Evolutionary conservation across 768 basidiomycete species (phyloP).

Genomic region (Boletus rex-veris): DNA sequence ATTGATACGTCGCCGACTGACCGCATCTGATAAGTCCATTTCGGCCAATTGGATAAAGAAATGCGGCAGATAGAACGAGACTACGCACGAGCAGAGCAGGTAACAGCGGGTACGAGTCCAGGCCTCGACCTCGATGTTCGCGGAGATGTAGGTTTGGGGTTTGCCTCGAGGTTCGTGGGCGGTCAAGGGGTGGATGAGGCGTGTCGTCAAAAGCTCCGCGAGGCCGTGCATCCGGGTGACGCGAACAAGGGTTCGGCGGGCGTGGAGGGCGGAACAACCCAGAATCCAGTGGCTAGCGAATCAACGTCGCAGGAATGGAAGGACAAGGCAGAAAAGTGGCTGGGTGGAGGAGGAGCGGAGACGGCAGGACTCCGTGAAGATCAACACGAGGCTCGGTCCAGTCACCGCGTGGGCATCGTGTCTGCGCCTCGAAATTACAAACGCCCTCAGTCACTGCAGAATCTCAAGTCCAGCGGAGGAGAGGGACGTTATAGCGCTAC

Average conservation of each 20-base stretch:
- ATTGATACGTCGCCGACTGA: not conserved
- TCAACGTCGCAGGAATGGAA: not conserved
- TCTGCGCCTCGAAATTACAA: constrained; percentile 35
- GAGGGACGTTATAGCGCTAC: constrained; percentile 9
- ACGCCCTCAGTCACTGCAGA: constrained; percentile 30
- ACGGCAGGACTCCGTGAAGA: constrained; percentile 14
- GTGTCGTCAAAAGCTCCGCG: constrained; percentile 17
- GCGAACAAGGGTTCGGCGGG: constrained; percentile 10
- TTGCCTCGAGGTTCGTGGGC: constrained; percentile 25
- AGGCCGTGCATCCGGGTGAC: constrained; percentile 24
- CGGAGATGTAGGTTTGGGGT: constrained; percentile 25
- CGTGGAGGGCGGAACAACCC: constrained; percentile 1
- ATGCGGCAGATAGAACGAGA: constrained; percentile 5
- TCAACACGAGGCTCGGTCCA: constrained; percentile 38
- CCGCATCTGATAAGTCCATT: constrained; percentile 1
- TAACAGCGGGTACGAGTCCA: not conserved
- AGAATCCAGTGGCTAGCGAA: constrained; percentile 4
- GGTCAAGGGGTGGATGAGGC: constrained; percentile 21
- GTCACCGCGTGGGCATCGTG: constrained; percentile 42
- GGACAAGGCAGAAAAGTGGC: not conserved
- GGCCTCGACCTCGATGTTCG: constrained; percentile 9
- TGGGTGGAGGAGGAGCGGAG: constrained; percentile 21
- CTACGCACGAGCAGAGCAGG: not conserved
- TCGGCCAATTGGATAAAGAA: constrained; percentile 2
- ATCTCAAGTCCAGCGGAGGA: constrained; percentile 23